Evolutionary conservation across 2,329 filamentous ascomycete genomes (phyloP).

Genomic region (Colletotrichum eleusines): DNA sequence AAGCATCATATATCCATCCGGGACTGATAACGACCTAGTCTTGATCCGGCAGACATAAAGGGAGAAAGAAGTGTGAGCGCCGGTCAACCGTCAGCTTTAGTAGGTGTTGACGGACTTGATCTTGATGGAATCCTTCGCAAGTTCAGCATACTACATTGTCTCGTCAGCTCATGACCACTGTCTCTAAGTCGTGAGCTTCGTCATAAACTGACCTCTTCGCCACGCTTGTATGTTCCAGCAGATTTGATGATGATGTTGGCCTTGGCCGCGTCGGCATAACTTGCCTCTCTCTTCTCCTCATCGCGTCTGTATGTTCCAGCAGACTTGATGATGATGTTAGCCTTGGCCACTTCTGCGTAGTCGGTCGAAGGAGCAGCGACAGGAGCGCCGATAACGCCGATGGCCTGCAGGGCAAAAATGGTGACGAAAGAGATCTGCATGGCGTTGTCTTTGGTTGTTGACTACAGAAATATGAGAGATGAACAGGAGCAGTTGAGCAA

Average conservation of each 20-base stretch:
- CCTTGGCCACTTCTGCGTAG: constrained; percentile 22
- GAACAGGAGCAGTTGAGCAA: too few species aligned
- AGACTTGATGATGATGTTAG: constrained; percentile 21
- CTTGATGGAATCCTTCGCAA: constrained; percentile 18
- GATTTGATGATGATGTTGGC: constrained; percentile 20
- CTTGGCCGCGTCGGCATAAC: too few species aligned
- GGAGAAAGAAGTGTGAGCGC: not conserved
- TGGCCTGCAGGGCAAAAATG: constrained; percentile 28
- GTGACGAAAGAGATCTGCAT: constrained; percentile 29
- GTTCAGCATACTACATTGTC: not conserved
- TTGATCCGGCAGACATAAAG: not conserved
- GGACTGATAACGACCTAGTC: not conserved
- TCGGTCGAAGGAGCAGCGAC: constrained; percentile 6
- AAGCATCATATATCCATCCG: not conserved
- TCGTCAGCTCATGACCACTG: not conserved
- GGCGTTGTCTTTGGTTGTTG: not conserved
- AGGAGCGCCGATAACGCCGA: constrained; percentile 27
- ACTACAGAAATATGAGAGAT: not conserved
- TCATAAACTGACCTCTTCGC: constrained; percentile 4
- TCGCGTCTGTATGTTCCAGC: constrained; percentile 10
- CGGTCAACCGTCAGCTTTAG: not conserved
- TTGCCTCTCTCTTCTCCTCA: not conserved
- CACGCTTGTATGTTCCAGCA: constrained; percentile 21
- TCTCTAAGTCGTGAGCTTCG: too few species aligned
- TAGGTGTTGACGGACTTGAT: constrained; percentile 28